Conservation (phyloP, 768 basidiomycete species). For the Kwoniella bestiolae region DNA sequence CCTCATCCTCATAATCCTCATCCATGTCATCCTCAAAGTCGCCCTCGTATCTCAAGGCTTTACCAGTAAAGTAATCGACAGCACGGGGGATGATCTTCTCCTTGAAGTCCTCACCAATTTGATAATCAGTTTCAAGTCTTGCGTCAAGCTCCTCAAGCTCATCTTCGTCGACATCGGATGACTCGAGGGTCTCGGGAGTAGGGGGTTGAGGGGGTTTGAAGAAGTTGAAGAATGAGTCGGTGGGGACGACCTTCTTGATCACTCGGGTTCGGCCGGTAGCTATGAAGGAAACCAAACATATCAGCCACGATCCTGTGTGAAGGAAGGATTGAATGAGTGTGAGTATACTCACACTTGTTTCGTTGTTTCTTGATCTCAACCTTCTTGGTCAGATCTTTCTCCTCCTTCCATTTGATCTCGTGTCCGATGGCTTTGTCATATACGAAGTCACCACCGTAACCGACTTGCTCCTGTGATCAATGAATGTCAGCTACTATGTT, state of each 20-base stretch:
- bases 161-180: constrained; percentile 72
- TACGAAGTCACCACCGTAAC: constrained; percentile 94
- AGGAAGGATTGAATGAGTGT: constrained; percentile 10
- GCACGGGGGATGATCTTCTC: constrained; percentile 97
- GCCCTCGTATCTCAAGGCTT: constrained; percentile 79
- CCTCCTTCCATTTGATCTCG: constrained; percentile 95
- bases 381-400: constrained; percentile 95
- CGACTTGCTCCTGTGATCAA: constrained; percentile 68
- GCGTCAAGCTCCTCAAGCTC: constrained; percentile 89
- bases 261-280: constrained; percentile 62
- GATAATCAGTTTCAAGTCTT: constrained; percentile 94
- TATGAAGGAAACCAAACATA: constrained; percentile 25
- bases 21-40: constrained; percentile 53
- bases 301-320: no score
- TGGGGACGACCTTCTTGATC: constrained; percentile 76
- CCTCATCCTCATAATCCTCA: constrained; percentile 52
- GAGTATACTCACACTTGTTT: constrained; percentile 97
- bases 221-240: constrained; percentile 99
- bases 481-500: neutral
- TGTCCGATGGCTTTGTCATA: constrained; percentile 93
- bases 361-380: constrained; percentile 99
- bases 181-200: constrained; percentile 69
- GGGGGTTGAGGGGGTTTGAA: constrained; percentile 82
- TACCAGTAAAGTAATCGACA: constrained; percentile 96
- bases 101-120: constrained; percentile 97